These are phyloP conservation scores for Puya raimondii DNA, from an alignment of 176 grass and related monocot species.

Conservation along the genomic window DNA sequence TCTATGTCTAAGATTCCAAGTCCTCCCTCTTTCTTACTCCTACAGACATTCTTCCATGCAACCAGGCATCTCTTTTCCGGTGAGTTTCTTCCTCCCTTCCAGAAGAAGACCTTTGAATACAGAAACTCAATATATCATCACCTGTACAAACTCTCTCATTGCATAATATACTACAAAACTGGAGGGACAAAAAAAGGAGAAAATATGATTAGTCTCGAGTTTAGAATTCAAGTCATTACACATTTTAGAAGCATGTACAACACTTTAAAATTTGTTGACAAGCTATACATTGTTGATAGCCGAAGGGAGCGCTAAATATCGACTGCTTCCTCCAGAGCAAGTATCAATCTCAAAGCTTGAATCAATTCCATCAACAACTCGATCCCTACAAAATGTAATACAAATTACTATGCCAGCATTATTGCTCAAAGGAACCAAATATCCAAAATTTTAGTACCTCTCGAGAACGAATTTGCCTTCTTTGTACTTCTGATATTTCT, in stretches of 20 bases:
- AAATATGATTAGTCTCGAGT: no score
- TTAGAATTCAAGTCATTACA: neutral
- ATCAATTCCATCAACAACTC: conserved; percentile 9
- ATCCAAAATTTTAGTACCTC: neutral
- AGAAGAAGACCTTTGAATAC: no score
- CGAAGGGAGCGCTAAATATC: neutral
- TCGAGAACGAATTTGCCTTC: conserved; percentile 20
- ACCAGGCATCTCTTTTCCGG: no score
- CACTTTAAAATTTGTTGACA: neutral
- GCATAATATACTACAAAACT: no score
- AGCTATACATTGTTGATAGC: neutral
- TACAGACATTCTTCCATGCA: no score
- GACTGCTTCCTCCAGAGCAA: neutral
- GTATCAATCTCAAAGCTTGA: conserved; percentile 5
- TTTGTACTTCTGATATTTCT: conserved; percentile 17
- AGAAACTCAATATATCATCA: no score
- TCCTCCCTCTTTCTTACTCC: no score
- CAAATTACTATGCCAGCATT: neutral
- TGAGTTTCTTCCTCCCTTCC: no score
- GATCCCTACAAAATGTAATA: conserved; percentile 4
- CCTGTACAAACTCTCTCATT: no score
- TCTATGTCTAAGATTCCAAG: no score
- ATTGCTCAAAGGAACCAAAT: neutral
- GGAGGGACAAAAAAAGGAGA: no score
- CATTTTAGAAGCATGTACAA: neutral